A percentile compares a stretch with the other conserved stretches of the same genome.
Conservation (phyloP, 2,329 filamentous ascomycete species). For the Microsporum canis region DNA sequence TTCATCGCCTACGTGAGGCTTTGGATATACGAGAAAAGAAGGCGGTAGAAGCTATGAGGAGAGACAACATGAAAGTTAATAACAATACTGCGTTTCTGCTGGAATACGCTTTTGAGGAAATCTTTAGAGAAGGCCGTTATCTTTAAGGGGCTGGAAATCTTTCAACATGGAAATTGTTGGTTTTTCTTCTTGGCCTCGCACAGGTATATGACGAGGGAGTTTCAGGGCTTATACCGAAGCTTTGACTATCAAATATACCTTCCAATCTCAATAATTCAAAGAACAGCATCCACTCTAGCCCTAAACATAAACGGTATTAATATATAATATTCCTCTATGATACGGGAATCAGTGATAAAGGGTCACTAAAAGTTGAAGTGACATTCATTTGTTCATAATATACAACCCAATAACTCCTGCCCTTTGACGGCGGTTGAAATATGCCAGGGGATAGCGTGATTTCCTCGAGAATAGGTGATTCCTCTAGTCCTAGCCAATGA, state of each 20-base stretch:
- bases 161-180: no score
- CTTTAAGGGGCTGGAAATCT: no score
- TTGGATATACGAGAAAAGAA: not conserved
- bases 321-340: not conserved
- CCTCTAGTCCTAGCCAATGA: slow-evolving; percentile 34
- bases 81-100: not conserved
- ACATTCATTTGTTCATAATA: slow-evolving; percentile 22
- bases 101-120: not conserved
- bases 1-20: not conserved
- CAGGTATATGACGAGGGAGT: no score
- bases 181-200: no score
- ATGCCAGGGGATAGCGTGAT: slow-evolving; percentile 37
- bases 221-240: no score
- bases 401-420: slow-evolving; percentile 32
- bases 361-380: not conserved
- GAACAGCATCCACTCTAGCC: no score
- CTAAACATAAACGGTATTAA: not conserved
- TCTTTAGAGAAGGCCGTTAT: not conserved
- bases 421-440: slow-evolving; percentile 35
- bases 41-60: not conserved
- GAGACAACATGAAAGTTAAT: not conserved
- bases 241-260: no score
- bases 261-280: no score
- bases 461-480: slow-evolving; percentile 30
- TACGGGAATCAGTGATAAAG: not conserved